Base-by-base conservation (phyloP, 1,284 basidiomycete species). In the Puccinia polysora region DNA sequence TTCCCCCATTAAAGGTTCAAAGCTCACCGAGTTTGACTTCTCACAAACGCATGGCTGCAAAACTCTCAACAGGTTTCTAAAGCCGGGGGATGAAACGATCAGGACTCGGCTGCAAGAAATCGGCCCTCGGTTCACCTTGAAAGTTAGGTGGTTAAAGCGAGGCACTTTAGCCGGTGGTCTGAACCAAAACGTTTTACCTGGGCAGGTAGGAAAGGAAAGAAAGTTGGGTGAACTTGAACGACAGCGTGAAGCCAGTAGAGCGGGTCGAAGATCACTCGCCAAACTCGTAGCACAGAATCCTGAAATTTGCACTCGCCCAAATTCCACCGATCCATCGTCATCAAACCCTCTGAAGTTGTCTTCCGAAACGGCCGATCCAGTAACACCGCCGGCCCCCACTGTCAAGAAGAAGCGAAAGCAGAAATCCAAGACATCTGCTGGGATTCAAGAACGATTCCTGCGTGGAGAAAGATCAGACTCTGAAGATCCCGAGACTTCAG, bases 51-150 rank as follows among this genome's bases (percentile, higher is more conserved):
- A n/a, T n/a, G n/a, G n/a, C n/a, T n/a, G n/a, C n/a, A n/a, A n/a
- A n/a, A n/a, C n/a, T n/a, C n/a, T n/a, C n/a, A n/a, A n/a, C n/a
- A n/a, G n/a, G n/a, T n/a, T n/a, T n/a, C n/a, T 67, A n/a, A 53
- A 69, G 32, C 25, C 36, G 43, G 67, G 56, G n/a, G 67, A 70
- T 43, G 67, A 70, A 60, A 77, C 77, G 34, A 74, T 80, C 58
- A 94, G 91, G 78, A 93, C 97, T 10, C 87, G 89, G 18, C 82
- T 99, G 63, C 96, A 99, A 80, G 96, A 99, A 81, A 99, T 98
- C 74, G 96, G 96, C 0, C 96, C 96, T 4, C 86, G 95, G 32
- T 97, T 99, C 79, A 98, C 96, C 0, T 83, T 98, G 20, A 98
- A 98, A 82, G 82, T 99, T 72, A 83, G 89, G 38, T 95, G 88